Conservation (phyloP, 163 green algal genomes). For the Coccomyxa subellipsoidea region DNA sequence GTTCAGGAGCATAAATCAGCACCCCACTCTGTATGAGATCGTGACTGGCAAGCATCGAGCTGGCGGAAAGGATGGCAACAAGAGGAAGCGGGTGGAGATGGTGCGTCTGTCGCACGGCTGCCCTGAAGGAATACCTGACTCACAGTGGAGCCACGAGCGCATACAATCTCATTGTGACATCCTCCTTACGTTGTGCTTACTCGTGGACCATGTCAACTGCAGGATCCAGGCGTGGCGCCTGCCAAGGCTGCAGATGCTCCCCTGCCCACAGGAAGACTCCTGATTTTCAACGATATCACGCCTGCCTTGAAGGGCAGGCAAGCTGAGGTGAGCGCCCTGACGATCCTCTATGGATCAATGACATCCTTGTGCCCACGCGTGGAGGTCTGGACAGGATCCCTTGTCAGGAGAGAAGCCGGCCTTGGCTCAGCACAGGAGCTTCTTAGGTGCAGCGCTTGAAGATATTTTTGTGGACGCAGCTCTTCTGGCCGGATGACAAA, state of each 20-base stretch:
- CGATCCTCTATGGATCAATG: neutral
- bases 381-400: too few species aligned
- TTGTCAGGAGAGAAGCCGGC: too few species aligned
- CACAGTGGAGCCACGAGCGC: neutral
- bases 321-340: constrained; percentile 39
- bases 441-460: neutral
- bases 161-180: too few species aligned
- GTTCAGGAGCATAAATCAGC: constrained; percentile 85
- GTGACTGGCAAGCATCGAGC: constrained; percentile 50
- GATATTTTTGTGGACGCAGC: constrained; percentile 14
- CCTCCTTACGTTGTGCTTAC: too few species aligned
- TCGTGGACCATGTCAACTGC: neutral
- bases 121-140: neutral
- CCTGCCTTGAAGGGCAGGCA: constrained; percentile 45
- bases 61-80: constrained; percentile 12
- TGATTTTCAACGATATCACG: constrained; percentile 45
- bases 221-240: neutral
- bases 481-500: constrained; percentile 73
- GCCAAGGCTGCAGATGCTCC: constrained; percentile 25
- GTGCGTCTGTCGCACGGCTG: constrained; percentile 11
- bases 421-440: too few species aligned
- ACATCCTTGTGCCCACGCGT: too few species aligned
- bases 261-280: constrained; percentile 43
- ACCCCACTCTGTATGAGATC: constrained; percentile 85
- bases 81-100: constrained; percentile 27